A percentile compares a stretch with the other conserved stretches of the same genome.
phyloP scores from a whole-genome alignment of 2,329 filamentous ascomycete species.

The Aureobasidium sp. region DNA sequence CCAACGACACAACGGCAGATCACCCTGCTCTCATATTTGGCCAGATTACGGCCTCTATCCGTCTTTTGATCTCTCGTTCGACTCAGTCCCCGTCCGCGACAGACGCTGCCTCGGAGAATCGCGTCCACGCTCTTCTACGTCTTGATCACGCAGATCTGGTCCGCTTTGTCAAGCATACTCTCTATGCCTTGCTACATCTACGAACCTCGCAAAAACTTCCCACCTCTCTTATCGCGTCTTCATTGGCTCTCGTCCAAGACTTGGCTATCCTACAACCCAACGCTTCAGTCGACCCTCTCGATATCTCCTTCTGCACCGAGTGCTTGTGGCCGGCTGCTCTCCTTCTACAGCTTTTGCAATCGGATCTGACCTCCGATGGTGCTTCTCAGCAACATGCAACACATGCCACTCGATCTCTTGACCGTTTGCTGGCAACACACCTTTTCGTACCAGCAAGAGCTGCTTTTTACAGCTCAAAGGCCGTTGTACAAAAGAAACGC shows the following conservation, averaged over 20 bases:
- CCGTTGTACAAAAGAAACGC: constrained; percentile 20
- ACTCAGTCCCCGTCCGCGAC: background rate
- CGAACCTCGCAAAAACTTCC: background rate
- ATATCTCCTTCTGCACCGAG: constrained; percentile 21
- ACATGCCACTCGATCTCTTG: constrained; percentile 21
- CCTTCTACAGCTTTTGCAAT: constrained; percentile 17
- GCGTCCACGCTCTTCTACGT: constrained; percentile 10
- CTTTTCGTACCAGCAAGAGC: constrained; percentile 35
- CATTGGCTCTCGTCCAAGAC: constrained; percentile 8
- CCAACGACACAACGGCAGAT: background rate
- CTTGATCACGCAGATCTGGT: constrained; percentile 5
- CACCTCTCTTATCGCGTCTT: background rate
- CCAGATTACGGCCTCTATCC: background rate
- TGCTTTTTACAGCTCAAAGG: constrained; percentile 26
- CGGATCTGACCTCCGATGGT: background rate
- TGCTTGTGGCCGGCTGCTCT: constrained; percentile 23
- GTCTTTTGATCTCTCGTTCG: background rate
- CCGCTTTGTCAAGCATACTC: background rate
- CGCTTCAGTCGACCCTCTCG: background rate
- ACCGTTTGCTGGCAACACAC: constrained; percentile 36
- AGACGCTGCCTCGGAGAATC: background rate
- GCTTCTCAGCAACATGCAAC: background rate
- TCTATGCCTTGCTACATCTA: background rate
- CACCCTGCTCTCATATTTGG: background rate
- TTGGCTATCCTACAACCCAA: background rate